Conservation (phyloP, 768 basidiomycete species). For the Phylloporus sp. region DNA sequence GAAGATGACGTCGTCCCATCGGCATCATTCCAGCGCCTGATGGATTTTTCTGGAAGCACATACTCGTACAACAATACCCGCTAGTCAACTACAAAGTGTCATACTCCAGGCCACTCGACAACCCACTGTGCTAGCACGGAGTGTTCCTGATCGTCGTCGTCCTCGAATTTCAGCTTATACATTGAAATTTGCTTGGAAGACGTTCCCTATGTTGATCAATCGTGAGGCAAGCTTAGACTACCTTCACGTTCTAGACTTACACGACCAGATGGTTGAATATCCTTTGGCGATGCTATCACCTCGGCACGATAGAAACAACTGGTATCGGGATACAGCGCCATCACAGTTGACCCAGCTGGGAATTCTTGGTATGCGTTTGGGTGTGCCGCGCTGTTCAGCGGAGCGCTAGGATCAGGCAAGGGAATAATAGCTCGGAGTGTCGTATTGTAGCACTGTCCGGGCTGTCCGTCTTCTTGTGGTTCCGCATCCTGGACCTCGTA, state of each 20-base stretch:
- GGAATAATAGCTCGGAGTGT: slow-evolving; percentile 70
- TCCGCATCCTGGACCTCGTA: slow-evolving; percentile 87
- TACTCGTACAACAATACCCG: slow-evolving; percentile 5
- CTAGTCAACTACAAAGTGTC: background rate
- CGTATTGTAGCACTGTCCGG: slow-evolving; percentile 65
- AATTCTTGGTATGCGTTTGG: slow-evolving; percentile 69
- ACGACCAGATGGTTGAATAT: slow-evolving; percentile 33
- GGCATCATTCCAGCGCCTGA: slow-evolving; percentile 7
- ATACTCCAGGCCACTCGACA: slow-evolving; percentile 67
- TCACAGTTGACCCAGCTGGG: slow-evolving; percentile 62
- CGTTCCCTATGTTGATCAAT: slow-evolving; percentile 15
- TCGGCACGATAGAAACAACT: slow-evolving; percentile 89
- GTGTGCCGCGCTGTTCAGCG: slow-evolving; percentile 55
- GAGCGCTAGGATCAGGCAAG: slow-evolving; percentile 66
- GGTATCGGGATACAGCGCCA: slow-evolving; percentile 88
- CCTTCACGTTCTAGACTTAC: slow-evolving; percentile 28
- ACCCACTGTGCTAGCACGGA: slow-evolving; percentile 72
- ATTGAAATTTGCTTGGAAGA: slow-evolving; percentile 48
- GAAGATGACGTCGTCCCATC: slow-evolving; percentile 11
- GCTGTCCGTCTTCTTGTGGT: slow-evolving; percentile 74
- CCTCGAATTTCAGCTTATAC: slow-evolving; percentile 84
- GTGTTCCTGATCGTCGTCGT: slow-evolving; percentile 82
- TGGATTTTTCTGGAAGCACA: slow-evolving; percentile 7
- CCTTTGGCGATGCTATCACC: slow-evolving; percentile 63
- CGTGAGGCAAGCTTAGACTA: slow-evolving; percentile 5